Evolutionary conservation across 2,329 filamentous ascomycete genomes (phyloP), one percentile per base, ranked within the genome.

Genomic region (Stagonosporopsis vannaccii): DNA sequence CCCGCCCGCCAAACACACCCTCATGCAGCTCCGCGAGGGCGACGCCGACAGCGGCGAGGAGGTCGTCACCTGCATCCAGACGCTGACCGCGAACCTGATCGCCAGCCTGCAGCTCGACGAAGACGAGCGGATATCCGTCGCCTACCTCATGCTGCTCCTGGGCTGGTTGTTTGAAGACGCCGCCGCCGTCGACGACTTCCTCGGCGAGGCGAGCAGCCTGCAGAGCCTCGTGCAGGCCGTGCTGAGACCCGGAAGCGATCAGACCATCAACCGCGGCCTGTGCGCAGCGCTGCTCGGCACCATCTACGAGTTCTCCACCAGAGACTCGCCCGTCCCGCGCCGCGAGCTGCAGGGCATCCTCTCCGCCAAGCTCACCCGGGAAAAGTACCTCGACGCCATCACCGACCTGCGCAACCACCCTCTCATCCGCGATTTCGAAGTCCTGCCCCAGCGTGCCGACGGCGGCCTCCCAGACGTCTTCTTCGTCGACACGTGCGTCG

Each of bases 251-350:
- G 73, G 74, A 9, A 64, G 61, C 25, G 86, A 86, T 12, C 87
- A 87, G 56, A 80, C 85, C 19, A 80, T 96, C 28, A 82, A 94
- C 13, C 90, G 91, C 62, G 95, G 95, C 2, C 82, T 99, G 12
- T 92, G 90, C 72, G 90, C 92, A 15, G 87, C 92, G 72, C 79
- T 99, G 0, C 82, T 98, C 1, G 95, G 94, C 9, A 88, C 96
- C 19, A 84, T 95, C 4, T 99, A 98, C 73, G 95, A 99, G 70
- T 99, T 98, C 70, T 98, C 94, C 9, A 97, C 94, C 0, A 97
- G 96, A 72, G 95, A 99, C 76, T 98, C 94, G 0, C 92, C 95
- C 0, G 89, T 99, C 47, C 86, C 94, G 6, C 85, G 95, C 58
- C 83, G 87, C 22, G 93, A 90, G 9, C 79, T 99, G 40, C 90